Conservation (phyloP, 2,329 filamentous ascomycete genomes). For the Aspergillus udagawae region DNA sequence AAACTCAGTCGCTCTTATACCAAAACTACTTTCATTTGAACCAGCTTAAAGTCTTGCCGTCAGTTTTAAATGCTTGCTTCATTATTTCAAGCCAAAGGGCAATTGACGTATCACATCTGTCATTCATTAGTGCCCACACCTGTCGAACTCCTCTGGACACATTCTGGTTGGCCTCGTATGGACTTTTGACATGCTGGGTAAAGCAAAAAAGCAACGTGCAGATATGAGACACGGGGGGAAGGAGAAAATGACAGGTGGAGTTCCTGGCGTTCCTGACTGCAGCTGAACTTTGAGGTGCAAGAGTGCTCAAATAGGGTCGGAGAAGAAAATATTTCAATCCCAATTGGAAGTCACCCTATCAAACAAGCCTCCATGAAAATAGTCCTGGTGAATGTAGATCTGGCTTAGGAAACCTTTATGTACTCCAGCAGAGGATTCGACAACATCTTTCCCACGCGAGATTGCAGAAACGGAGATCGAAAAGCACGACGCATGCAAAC, state of each 20-base stretch:
- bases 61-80: not conserved
- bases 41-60: not conserved
- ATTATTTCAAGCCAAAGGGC: not conserved
- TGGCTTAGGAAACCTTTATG: too few species aligned
- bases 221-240: not conserved
- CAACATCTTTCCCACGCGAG: too few species aligned
- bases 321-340: too few species aligned
- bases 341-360: too few species aligned
- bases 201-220: not conserved
- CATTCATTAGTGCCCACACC: not conserved
- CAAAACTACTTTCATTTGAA: not conserved
- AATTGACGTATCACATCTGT: not conserved
- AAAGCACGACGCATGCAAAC: too few species aligned
- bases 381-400: not conserved
- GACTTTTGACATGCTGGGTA: not conserved
- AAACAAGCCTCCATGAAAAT: too few species aligned
- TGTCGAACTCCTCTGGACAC: not conserved
- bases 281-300: not conserved
- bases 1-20: not conserved
- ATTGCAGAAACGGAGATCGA: too few species aligned
- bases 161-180: not conserved
- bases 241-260: not conserved
- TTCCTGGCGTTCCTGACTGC: not conserved
- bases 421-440: too few species aligned
- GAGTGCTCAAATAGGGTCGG: not conserved